Conservation (phyloP, 2,329 filamentous ascomycete species). For the Penicillium hesseltinei region DNA sequence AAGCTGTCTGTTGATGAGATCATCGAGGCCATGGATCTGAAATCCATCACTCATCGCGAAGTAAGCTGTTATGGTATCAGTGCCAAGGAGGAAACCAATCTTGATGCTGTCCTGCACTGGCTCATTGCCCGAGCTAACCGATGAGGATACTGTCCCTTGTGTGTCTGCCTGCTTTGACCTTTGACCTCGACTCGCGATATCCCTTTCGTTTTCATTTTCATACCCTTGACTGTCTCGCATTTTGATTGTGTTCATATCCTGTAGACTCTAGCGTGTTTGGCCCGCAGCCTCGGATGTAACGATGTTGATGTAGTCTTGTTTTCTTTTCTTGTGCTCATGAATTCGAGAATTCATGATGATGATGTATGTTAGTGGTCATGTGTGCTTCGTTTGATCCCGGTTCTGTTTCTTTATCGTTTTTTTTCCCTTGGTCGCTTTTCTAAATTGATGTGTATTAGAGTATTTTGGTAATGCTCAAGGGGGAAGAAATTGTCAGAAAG, state of each 20-base stretch:
- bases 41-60: slow-evolving; percentile 83
- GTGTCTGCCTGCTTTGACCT: background rate
- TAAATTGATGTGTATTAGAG: background rate
- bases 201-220: slow-evolving; percentile 9
- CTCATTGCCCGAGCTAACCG: slow-evolving; percentile 83
- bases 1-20: slow-evolving; percentile 92
- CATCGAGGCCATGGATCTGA: slow-evolving; percentile 88
- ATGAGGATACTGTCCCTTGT: slow-evolving; percentile 43
- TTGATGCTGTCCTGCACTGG: slow-evolving; percentile 96
- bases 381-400: slow-evolving; percentile 3
- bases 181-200: slow-evolving; percentile 6
- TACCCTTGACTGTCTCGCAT: slow-evolving; percentile 11
- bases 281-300: slow-evolving; percentile 47
- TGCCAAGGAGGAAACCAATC: slow-evolving; percentile 97
- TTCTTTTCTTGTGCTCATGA: background rate
- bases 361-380: slow-evolving; percentile 9
- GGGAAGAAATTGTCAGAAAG: background rate
- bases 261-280: slow-evolving; percentile 29
- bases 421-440: background rate
- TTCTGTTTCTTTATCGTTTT: slow-evolving; percentile 4
- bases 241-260: slow-evolving; percentile 18
- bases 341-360: background rate
- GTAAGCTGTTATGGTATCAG: slow-evolving; percentile 99
- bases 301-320: slow-evolving; percentile 44
- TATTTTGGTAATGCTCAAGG: background rate